Percentiles rank a stretch among this genome's conserved stretches.
Evolutionary conservation across 192 early-diverging fungal genomes (phyloP).

Genomic region (Coemansia nantahalensis): DNA sequence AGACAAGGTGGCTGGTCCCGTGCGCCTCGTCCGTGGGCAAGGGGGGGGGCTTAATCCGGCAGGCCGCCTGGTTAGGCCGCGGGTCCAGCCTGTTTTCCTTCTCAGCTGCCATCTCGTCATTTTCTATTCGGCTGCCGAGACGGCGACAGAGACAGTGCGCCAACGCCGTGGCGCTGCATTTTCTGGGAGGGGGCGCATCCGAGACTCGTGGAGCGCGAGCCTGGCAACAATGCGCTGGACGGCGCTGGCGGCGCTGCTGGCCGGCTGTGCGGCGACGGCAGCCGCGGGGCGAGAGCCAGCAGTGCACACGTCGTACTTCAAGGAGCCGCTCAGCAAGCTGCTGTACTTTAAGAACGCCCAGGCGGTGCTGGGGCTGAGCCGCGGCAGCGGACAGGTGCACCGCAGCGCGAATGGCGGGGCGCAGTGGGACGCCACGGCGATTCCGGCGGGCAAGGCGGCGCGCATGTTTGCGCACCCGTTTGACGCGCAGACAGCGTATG

Average conservation of each 20-base stretch:
- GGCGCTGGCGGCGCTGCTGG: slow-evolving; percentile 8
- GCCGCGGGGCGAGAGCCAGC: slow-evolving; percentile 17
- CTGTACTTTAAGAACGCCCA: slow-evolving; percentile 43
- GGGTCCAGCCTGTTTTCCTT: too few relatives aligned
- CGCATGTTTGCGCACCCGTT: slow-evolving; percentile 65
- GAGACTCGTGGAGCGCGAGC: too few relatives aligned
- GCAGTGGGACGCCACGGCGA: slow-evolving; percentile 54
- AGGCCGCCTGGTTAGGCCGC: too few relatives aligned
- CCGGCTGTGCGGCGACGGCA: background rate
- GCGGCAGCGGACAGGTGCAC: slow-evolving; percentile 48
- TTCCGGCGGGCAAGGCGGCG: slow-evolving; percentile 45
- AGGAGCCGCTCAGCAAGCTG: slow-evolving; percentile 37
- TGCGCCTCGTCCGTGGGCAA: too few relatives aligned
- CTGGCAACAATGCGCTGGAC: too few relatives aligned
- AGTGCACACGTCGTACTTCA: slow-evolving; percentile 38
- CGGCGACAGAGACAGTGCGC: too few relatives aligned
- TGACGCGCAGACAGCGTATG: slow-evolving; percentile 56
- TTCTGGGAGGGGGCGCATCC: too few relatives aligned
- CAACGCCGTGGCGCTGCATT: too few relatives aligned
- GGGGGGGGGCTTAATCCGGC: too few relatives aligned
- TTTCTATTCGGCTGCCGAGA: too few relatives aligned
- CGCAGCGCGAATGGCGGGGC: slow-evolving; percentile 69
- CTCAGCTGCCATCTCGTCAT: too few relatives aligned
- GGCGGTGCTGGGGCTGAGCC: slow-evolving; percentile 57
- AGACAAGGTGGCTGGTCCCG: too few relatives aligned